Percentiles rank a stretch among this genome's conserved stretches.
Evolutionary conservation across 768 basidiomycete species (phyloP).

Genomic region (Collybia nuda): DNA sequence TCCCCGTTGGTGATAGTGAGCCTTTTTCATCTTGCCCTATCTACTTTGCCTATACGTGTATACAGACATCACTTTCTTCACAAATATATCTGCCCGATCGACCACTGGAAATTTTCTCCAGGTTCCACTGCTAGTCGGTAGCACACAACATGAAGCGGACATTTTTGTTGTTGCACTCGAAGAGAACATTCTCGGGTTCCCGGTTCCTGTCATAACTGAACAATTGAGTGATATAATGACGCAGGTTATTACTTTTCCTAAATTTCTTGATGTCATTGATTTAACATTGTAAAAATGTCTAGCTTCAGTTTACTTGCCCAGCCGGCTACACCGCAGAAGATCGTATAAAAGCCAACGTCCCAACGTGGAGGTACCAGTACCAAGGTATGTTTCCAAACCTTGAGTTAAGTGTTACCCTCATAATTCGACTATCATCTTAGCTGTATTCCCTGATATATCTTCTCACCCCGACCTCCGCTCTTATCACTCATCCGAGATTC

Average conservation of each 20-base stretch:
- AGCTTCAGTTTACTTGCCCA: slow-evolving; percentile 14
- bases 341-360: slow-evolving; percentile 6
- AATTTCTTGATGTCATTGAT: not conserved
- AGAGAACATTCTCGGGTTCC: not conserved
- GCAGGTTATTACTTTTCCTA: slow-evolving; percentile 1
- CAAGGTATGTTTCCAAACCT: slow-evolving; percentile 11
- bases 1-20: slow-evolving; percentile 28
- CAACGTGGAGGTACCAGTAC: slow-evolving; percentile 17
- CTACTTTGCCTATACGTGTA: no score
- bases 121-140: slow-evolving; percentile 19
- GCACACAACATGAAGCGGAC: slow-evolving; percentile 22
- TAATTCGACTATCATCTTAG: no score
- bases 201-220: slow-evolving; percentile 9
- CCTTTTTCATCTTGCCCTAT: no score
- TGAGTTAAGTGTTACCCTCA: slow-evolving; percentile 5
- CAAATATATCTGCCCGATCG: slow-evolving; percentile 19
- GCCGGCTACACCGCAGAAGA: slow-evolving; percentile 3
- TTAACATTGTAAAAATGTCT: not conserved
- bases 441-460: slow-evolving; percentile 35
- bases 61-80: slow-evolving; percentile 29
- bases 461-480: slow-evolving; percentile 30
- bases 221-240: slow-evolving; percentile 3
- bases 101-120: slow-evolving; percentile 10
- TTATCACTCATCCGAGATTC: slow-evolving; percentile 37
- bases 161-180: slow-evolving; percentile 2